Conservation (phyloP, 257 asterid species). For the Solanum pennellii region DNA sequence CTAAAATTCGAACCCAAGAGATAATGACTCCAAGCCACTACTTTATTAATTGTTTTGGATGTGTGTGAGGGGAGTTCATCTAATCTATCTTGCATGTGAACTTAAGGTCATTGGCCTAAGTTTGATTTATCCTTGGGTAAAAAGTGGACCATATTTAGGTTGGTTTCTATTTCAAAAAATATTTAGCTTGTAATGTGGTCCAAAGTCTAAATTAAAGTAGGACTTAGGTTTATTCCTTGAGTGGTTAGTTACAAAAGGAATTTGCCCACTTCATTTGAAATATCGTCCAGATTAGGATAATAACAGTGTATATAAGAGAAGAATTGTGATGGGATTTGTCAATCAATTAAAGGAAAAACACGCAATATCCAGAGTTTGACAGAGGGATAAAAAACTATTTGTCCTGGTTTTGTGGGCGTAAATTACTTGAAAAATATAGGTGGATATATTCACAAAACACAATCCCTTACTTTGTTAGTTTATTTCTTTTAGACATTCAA, state of each 20-base stretch:
- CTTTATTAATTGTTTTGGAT: neutral
- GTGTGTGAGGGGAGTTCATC: neutral
- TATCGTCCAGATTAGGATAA: neutral
- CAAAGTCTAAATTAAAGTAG: neutral
- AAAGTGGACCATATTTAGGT: neutral
- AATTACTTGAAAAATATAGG: too few species aligned
- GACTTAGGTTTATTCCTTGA: neutral
- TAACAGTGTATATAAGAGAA: neutral
- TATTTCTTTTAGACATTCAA: too few species aligned
- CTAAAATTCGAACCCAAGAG: neutral
- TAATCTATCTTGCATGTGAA: neutral
- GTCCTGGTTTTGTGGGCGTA: too few species aligned
- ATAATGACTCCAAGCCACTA: neutral
- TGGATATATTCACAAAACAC: too few species aligned
- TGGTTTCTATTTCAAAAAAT: neutral
- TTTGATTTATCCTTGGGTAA: neutral
- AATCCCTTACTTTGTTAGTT: too few species aligned
- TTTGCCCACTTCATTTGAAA: neutral
- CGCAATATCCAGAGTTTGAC: too few species aligned
- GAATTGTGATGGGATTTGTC: neutral
- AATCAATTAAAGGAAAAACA: too few species aligned
- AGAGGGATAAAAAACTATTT: too few species aligned
- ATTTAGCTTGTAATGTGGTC: neutral
- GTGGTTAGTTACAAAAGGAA: neutral
- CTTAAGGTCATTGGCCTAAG: neutral